A percentile compares a stretch with the other conserved stretches of the same genome.
These are phyloP conservation scores for Emmonsia crescens DNA, from an alignment of 2,329 filamentous ascomycete genomes.

Conservation along the genomic window DNA sequence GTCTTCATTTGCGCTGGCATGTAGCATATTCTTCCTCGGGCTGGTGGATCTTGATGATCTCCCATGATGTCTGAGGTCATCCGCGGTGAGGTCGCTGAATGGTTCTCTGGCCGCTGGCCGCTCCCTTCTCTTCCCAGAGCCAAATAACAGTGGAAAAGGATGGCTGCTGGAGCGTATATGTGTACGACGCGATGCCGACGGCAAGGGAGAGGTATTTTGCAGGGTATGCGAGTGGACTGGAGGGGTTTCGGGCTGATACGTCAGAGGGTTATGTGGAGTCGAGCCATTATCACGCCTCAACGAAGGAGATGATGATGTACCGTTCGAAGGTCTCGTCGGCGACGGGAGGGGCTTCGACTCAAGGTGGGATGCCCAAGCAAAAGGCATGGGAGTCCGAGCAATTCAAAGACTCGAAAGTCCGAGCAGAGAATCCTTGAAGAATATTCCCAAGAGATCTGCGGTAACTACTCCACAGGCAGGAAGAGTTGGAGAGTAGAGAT, in stretches of 20 bases:
- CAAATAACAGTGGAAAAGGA: conserved; percentile 63
- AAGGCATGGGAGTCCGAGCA: background rate
- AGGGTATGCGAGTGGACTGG: background rate
- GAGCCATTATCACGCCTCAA: background rate
- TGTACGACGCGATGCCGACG: conserved; percentile 12
- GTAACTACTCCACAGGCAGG: background rate
- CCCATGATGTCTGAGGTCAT: background rate
- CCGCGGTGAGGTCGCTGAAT: background rate
- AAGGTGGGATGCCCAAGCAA: background rate
- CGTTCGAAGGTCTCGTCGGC: background rate
- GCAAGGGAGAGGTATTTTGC: background rate
- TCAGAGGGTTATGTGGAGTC: background rate
- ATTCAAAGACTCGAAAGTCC: background rate
- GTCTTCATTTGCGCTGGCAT: conserved; percentile 42
- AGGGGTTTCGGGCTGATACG: background rate
- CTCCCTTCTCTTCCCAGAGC: conserved; percentile 15
- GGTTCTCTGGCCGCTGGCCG: background rate
- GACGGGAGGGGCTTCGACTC: conserved; percentile 1
- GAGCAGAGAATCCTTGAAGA: background rate
- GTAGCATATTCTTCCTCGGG: conserved; percentile 28
- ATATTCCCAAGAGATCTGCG: background rate
- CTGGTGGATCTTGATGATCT: conserved; percentile 20
- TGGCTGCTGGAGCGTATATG: conserved; percentile 66
- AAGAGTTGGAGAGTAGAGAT: background rate
- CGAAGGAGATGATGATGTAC: background rate